Conservation (phyloP, 2,329 filamentous ascomycete genomes). For the Xylaria sp. region DNA sequence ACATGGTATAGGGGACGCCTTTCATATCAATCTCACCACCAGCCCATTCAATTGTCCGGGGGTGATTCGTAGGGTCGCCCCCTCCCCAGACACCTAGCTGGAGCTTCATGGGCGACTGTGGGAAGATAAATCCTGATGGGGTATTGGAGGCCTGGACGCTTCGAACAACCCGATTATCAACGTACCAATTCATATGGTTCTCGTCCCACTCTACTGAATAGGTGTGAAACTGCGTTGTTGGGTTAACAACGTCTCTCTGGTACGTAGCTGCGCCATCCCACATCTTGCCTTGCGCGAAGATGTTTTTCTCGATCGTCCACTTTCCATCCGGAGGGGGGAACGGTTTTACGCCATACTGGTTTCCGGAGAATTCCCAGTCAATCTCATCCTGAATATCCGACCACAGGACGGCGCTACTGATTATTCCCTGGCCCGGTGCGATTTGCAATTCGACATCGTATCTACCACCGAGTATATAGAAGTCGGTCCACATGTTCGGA, state of each 20-base stretch:
- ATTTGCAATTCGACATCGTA: slow-evolving; percentile 43
- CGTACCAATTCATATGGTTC: slow-evolving; percentile 37
- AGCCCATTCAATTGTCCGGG: slow-evolving; percentile 42
- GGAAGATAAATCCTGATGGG: slow-evolving; percentile 36
- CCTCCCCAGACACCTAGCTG: slow-evolving; percentile 43
- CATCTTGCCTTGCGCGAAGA: slow-evolving; percentile 40
- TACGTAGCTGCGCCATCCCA: slow-evolving; percentile 40
- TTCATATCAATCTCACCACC: slow-evolving; percentile 40
- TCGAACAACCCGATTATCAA: slow-evolving; percentile 39
- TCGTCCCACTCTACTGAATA: slow-evolving; percentile 44
- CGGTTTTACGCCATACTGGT: slow-evolving; percentile 39
- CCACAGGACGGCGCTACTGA: slow-evolving; percentile 39
- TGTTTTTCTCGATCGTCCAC: slow-evolving; percentile 37
- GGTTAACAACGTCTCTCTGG: slow-evolving; percentile 36
- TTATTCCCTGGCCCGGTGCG: slow-evolving; percentile 40
- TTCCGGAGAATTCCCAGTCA: slow-evolving; percentile 43
- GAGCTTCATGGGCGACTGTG: slow-evolving; percentile 42
- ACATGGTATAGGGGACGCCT: slow-evolving; percentile 38
- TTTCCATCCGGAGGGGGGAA: slow-evolving; percentile 40
- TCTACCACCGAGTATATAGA: slow-evolving; percentile 42
- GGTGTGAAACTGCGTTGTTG: slow-evolving; percentile 40
- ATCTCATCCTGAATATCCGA: slow-evolving; percentile 43
- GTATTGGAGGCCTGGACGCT: slow-evolving; percentile 34
- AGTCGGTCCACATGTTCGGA: slow-evolving; percentile 42
- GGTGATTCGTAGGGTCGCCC: slow-evolving; percentile 38